Evolutionary conservation across 2,329 filamentous ascomycete genomes (phyloP).

Genomic region (Aureobasidium sp.): DNA sequence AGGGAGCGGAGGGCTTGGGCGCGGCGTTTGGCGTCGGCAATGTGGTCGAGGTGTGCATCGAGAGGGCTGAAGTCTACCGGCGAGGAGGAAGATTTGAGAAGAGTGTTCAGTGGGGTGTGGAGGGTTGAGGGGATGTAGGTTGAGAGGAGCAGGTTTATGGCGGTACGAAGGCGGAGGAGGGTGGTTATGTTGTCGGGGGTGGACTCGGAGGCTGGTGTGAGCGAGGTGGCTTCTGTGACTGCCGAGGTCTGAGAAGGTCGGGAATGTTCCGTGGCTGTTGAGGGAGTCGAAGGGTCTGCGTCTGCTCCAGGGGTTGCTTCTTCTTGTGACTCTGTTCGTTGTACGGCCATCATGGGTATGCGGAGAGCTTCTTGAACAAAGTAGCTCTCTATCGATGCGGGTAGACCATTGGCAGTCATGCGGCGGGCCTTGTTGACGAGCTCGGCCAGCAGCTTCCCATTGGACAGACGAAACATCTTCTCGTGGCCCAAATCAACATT

Average conservation of each 20-base stretch:
- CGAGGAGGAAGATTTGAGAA: constrained; percentile 30
- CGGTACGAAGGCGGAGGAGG: constrained; percentile 56
- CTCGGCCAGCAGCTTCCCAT: constrained; percentile 57
- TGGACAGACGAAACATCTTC: constrained; percentile 71
- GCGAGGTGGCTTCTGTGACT: constrained; percentile 17
- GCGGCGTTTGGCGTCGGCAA: constrained; percentile 62
- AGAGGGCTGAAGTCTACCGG: constrained; percentile 60
- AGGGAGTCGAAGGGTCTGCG: constrained; percentile 17
- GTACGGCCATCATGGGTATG: constrained; percentile 62
- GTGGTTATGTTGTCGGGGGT: constrained; percentile 36
- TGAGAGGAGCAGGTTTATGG: constrained; percentile 55
- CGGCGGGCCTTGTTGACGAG: constrained; percentile 62
- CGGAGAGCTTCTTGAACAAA: constrained; percentile 72
- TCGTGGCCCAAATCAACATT: constrained; percentile 76
- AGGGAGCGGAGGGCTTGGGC: constrained; percentile 59
- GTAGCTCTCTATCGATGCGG: constrained; percentile 72
- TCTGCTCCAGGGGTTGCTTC: background rate
- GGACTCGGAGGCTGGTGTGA: constrained; percentile 24
- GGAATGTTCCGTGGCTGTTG: constrained; percentile 1
- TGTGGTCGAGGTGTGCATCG: constrained; percentile 56
- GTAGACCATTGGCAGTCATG: constrained; percentile 58
- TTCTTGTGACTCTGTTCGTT: constrained; percentile 22
- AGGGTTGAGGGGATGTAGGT: constrained; percentile 49
- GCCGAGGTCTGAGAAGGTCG: constrained; percentile 14
- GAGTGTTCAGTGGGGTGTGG: constrained; percentile 33